phyloP scores from a whole-genome alignment of 495 filamentous ascomycete genomes.

The Penicillium daleae region DNA sequence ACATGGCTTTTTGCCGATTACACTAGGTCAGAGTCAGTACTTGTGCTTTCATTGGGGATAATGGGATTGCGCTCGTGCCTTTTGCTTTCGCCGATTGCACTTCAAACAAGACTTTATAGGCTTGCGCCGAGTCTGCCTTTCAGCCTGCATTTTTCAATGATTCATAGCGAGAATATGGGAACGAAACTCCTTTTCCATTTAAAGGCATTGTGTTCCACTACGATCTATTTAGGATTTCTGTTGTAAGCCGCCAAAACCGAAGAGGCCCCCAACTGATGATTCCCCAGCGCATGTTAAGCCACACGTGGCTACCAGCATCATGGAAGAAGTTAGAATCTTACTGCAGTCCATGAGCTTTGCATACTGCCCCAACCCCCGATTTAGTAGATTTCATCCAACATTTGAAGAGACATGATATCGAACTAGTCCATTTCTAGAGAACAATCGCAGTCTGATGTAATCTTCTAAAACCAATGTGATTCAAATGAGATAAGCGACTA shows the following conservation, averaged over 20 bases:
- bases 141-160: constrained; percentile 13
- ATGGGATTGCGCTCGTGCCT: constrained; percentile 9
- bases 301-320: constrained; percentile 6
- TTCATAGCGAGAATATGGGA: background rate
- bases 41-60: background rate
- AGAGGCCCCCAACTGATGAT: constrained; percentile 13
- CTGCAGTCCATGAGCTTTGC: background rate
- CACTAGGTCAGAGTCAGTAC: constrained; percentile 17
- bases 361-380: background rate
- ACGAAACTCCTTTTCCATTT: background rate
- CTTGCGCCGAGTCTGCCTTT: constrained; percentile 21
- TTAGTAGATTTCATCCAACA: background rate
- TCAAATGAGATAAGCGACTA: no score
- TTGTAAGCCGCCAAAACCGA: constrained; percentile 7
- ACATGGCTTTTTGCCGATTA: constrained; percentile 25
- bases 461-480: no score
- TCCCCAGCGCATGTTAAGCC: constrained; percentile 1
- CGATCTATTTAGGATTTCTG: background rate
- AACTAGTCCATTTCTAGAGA: no score
- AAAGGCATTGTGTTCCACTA: background rate
- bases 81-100: constrained; percentile 30
- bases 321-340: constrained; percentile 5
- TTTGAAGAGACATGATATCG: background rate
- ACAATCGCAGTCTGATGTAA: background rate
- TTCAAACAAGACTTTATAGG: constrained; percentile 29